Base-by-base conservation (phyloP, 441 rosid species). In the Daphne laureola region DNA sequence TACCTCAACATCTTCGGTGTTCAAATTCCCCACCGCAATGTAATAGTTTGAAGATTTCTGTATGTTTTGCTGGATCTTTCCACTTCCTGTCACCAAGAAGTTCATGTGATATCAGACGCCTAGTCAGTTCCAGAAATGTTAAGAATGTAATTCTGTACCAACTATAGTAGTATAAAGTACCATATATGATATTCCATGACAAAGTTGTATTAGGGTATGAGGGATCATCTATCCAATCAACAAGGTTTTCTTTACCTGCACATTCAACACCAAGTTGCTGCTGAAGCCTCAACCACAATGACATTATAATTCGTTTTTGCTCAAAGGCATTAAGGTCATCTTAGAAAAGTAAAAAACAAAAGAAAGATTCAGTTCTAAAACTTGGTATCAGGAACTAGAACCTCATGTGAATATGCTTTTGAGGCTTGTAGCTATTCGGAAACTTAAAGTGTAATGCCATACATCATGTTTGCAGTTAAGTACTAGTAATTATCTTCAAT, bases 121-220 rank as follows among this genome's bases (percentile, higher is more conserved):
- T 25, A 55, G 35, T 52, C 44, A 23, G 62, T 47, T 35, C 44
- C 9, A 41, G 16, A 46, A 31, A 15, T 3, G 16, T 5, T 21
- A 55, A 38, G 38, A 26, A 4, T 12, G 8, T 27, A 15, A 18
- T 18, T 18, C 23, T 18, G 23, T 15, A 13, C 61, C 38, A 51
- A 8, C 7, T 51, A 23, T 16, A 17, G n/a, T n/a, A n/a, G n/a
- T n/a, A n/a, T n/a, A n/a, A n/a, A 23, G 27, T 66, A 83, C 86
- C 86, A 36, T 55, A 0, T 11, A 83, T 72, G 14, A 80, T 73
- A 54, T 75, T 76, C 84, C 86, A 78, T 12, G 86, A 83, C 58
- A 83, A 56, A 58, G 82, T 78, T 65, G 73, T 45, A 54, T 70
- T 74, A 13, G 86, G 76, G 62, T 73, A 63, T 16, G 90, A 75